Evolutionary conservation across 768 basidiomycete species (phyloP), one percentile per base, ranked within the genome.

Genomic region (Tulasnella sp.): DNA sequence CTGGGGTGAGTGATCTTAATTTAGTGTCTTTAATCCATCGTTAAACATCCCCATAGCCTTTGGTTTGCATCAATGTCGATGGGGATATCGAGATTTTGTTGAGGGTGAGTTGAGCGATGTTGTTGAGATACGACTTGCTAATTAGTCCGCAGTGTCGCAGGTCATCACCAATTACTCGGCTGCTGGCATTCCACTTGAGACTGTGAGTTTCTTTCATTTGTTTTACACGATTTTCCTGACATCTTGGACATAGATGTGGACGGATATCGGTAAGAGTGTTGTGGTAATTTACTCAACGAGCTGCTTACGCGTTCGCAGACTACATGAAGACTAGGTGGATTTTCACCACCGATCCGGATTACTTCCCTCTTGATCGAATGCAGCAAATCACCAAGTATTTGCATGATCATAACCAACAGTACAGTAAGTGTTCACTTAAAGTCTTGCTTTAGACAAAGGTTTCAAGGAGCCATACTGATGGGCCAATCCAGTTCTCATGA

Each of bases 401-500:
- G 3, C 81, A 83, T 58, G 54, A 62, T 0, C 73, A 79, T 48
- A 63, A 75, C 27, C 81, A 84, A 58, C 69, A 67, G 48, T 83
- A 66, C 58, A 66, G 80, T 79, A 57, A 27, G 72, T n/a, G 53
- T 6, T n/a, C n/a, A n/a, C n/a, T n/a, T n/a, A n/a, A n/a, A n/a
- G n/a, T n/a, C n/a, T n/a, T n/a, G n/a, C n/a, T n/a, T n/a, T 19
- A 35, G 1, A 20, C 22, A 8, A 32, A 27, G 37, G 15, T n/a
- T n/a, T n/a, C n/a, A n/a, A n/a, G 48, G 4, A 41, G 27, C 24
- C n/a, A n/a, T n/a, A n/a, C n/a, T n/a, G n/a, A n/a, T n/a, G n/a
- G n/a, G n/a, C n/a, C n/a, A n/a, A n/a, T n/a, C 29, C 10, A 83
- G 79, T 81, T 24, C 58, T 81, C 33, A 83, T 83, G 82, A 81